These are phyloP conservation scores for Pythium coloratum DNA, from an alignment of 352 stramenopile genomes.

Conservation along the genomic window DNA sequence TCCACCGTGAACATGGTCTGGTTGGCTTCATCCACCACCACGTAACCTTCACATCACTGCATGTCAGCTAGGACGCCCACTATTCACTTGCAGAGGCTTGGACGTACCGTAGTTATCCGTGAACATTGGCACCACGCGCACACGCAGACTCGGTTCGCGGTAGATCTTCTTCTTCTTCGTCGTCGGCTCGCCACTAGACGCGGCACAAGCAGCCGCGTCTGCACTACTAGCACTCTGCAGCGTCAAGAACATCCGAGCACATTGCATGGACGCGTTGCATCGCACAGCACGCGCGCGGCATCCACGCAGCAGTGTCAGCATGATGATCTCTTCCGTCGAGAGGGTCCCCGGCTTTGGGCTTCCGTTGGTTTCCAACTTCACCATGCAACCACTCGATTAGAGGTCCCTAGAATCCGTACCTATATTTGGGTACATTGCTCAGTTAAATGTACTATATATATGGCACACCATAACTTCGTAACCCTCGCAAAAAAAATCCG, in stretches of 20 bases:
- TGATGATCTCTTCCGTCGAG: too few species aligned
- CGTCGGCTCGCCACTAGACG: neutral
- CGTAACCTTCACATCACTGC: slow-evolving; percentile 41
- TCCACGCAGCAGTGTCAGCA: slow-evolving; percentile 6
- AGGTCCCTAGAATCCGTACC: slow-evolving; percentile 7
- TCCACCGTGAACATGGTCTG: slow-evolving; percentile 85
- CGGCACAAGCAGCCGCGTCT: neutral
- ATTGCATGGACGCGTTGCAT: neutral
- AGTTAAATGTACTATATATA: neutral
- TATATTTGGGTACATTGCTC: neutral
- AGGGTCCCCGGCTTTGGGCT: neutral
- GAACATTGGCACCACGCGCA: slow-evolving; percentile 84
- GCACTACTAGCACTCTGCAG: neutral
- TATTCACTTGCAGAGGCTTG: neutral
- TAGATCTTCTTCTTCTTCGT: slow-evolving; percentile 49
- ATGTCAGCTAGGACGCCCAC: neutral
- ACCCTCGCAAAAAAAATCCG: neutral
- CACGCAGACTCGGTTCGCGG: slow-evolving; percentile 76
- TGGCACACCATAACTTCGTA: neutral
- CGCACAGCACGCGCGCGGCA: neutral
- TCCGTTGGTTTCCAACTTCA: slow-evolving; percentile 18
- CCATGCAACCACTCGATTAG: slow-evolving; percentile 12
- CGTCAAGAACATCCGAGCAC: slow-evolving; percentile 12
- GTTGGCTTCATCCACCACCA: slow-evolving; percentile 80
- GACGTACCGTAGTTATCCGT: slow-evolving; percentile 74